Conservation (phyloP, 2,329 filamentous ascomycete genomes). For the Thelonectria rubi region DNA sequence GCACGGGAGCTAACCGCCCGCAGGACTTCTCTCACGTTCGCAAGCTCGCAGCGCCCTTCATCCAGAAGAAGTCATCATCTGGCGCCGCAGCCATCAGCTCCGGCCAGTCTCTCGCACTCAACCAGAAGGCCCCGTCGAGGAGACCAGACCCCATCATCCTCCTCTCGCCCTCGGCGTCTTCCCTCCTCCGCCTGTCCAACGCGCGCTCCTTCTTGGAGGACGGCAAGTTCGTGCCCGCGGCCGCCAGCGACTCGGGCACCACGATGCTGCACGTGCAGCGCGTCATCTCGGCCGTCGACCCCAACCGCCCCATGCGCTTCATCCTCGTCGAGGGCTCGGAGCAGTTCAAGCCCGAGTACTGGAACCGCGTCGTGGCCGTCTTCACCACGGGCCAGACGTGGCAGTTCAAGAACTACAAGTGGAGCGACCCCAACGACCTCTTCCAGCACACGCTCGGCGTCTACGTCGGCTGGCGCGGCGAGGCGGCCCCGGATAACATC, state of each 20-base stretch:
- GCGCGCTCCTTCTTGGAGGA: conserved; percentile 92
- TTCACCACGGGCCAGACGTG: conserved; percentile 98
- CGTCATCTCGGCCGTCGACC: conserved; percentile 74
- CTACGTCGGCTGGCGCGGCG: conserved; percentile 90
- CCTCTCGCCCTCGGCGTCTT: conserved; percentile 93
- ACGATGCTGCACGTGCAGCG: conserved; percentile 90
- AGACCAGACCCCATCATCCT: conserved; percentile 89
- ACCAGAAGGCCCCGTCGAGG: conserved; percentile 60
- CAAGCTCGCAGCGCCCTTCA: conserved; percentile 82
- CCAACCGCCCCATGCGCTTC: conserved; percentile 82
- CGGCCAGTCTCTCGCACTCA: conserved; percentile 60
- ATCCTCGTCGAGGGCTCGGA: conserved; percentile 93
- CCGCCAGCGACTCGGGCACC: conserved; percentile 71
- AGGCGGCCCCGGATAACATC: conserved; percentile 79
- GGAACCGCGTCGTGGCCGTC: conserved; percentile 92
- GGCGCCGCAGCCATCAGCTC: conserved; percentile 49
- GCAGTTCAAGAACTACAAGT: conserved; percentile 99
- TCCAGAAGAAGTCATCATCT: conserved; percentile 66
- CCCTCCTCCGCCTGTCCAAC: conserved; percentile 93
- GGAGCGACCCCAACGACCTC: conserved; percentile 86
- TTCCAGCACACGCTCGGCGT: conserved; percentile 90
- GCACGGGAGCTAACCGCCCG: conserved; percentile 15
- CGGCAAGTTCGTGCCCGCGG: conserved; percentile 81
- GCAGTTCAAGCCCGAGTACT: conserved; percentile 98
- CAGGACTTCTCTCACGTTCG: conserved; percentile 95